Conservation (phyloP, 2,329 filamentous ascomycete species). For the Aspergillus thermomutatus region DNA sequence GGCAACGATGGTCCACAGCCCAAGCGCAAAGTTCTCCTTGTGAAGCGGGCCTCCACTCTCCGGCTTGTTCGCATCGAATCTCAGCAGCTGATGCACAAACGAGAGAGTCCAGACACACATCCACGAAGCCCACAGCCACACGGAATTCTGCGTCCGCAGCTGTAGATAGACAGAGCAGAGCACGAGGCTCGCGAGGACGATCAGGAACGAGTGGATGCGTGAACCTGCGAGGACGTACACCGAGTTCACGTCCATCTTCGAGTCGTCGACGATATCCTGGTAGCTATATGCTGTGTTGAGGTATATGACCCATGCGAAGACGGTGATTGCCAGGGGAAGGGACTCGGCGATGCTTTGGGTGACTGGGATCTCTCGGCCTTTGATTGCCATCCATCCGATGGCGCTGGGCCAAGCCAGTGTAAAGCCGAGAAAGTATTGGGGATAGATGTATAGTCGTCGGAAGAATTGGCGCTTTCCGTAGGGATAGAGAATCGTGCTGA, state of each 20-base stretch:
- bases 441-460: conserved; percentile 8
- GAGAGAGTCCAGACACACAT: conserved; percentile 6
- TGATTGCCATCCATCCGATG: conserved; percentile 5
- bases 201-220: conserved; percentile 6
- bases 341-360: not conserved
- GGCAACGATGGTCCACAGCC: conserved; percentile 5
- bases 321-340: not conserved
- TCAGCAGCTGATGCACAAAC: conserved; percentile 1
- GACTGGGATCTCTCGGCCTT: not conserved
- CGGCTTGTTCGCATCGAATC: conserved; percentile 5
- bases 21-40: conserved; percentile 4
- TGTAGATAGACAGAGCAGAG: not conserved
- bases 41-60: conserved; percentile 3
- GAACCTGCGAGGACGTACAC: conserved; percentile 6
- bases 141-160: not conserved
- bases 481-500: conserved; percentile 9
- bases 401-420: not conserved
- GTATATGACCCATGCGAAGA: conserved; percentile 9
- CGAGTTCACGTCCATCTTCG: conserved; percentile 11
- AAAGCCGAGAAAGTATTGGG: conserved; percentile 10
- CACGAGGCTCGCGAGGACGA: conserved; percentile 1
- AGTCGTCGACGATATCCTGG: conserved; percentile 9
- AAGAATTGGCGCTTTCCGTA: conserved; percentile 7
- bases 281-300: conserved; percentile 15
- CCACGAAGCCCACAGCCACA: conserved; percentile 11